Base-by-base conservation (phyloP, 805 yeast genomes). In the Candida ascalaphidarum region DNA sequence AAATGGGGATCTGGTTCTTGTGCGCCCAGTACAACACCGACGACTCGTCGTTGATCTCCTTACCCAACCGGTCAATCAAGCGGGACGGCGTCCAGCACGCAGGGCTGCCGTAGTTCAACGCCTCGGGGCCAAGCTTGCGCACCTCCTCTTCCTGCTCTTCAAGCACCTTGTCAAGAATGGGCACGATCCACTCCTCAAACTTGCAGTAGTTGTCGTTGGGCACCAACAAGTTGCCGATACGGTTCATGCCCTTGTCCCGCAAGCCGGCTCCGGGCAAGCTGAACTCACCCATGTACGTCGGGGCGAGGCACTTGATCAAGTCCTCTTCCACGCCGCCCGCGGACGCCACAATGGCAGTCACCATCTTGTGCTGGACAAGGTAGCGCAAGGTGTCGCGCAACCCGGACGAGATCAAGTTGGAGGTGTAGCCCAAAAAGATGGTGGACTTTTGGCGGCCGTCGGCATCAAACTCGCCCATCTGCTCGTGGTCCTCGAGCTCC, bases 301-400 rank as follows among this genome's bases (percentile, higher is more conserved):
- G 96, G 2, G 97, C 98, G 32, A 92, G 66, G 52, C 95, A 86
- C 58, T 92, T 92, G 66, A 92, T 92, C 27, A 92, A 61, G 59
- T 92, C 99, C 62, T 92, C 99, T 55, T 92, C 99, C 36, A 92
- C 77, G 41, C 98, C 99, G 41, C 99, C 99, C 14, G 96, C 98
- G 37, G 89, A 73, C n/a, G 97, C 81, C 27, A 92, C 98, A 45
- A 92, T 75, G 11, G 94, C 97, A 44, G 86, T 81, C 25, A 92
- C 95, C 73, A 81, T 82, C 56, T 86, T 89, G 61, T 94, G 78
- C 56, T 94, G 94, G 18, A 86, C 97, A 43, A 92, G 68, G 52
- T 67, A 89, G 50, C 92, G 71, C 41, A 92, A 61, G 17, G 96
- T 85, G 46, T 88, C 95, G 57, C 99, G 75, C 34, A 88, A 61